Base-by-base conservation (phyloP, 140 eudicot species). In the Oenanthe javanica region DNA sequence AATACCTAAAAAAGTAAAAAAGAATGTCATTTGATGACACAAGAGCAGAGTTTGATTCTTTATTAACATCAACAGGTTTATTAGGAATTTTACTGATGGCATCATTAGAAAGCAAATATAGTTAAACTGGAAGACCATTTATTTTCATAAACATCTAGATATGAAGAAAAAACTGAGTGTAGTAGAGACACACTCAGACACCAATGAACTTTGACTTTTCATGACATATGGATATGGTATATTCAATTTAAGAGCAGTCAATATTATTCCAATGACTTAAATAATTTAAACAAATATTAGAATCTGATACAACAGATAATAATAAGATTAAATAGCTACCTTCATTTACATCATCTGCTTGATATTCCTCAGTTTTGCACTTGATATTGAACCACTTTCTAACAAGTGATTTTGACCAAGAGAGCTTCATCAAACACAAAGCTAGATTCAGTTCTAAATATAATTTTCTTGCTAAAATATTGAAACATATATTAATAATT, bases 331-430 rank as follows among this genome's bases (percentile, higher is more conserved):
- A 59, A 42, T 66, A 73, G 79, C 21, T 79, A 93, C 98, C 98
- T 86, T 85, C 89, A 84, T 74, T 81, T 71, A 87, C 91, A 86
- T 50, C 91, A 91, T 91, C 93, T 73, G 88, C 82, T 15, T 83
- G 81, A 81, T 81, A 80, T 54, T 91, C 92, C 75, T 89, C 96
- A 6, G 80, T 80, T 82, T 90, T 94, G 77, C 91, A 77, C 92
- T 89, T 94, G 87, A 88, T 82, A 84, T 90, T 94, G 85, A 94
- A 90, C 97, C 97, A 94, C 67, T 92, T 94, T 52, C 97, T 86
- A 38, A 94, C 93, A 82, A 94, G 84, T 78, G 91, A 86, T 86
- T 88, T 92, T 47, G 97, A 89, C 97, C 98, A 94, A n/a, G 96
- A 92, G 78, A 94, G 92, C 98, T 93, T 82, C 80, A 90, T 46